These are phyloP conservation scores for Boletus huronensis DNA, from an alignment of 768 basidiomycete genomes.

Conservation along the genomic window DNA sequence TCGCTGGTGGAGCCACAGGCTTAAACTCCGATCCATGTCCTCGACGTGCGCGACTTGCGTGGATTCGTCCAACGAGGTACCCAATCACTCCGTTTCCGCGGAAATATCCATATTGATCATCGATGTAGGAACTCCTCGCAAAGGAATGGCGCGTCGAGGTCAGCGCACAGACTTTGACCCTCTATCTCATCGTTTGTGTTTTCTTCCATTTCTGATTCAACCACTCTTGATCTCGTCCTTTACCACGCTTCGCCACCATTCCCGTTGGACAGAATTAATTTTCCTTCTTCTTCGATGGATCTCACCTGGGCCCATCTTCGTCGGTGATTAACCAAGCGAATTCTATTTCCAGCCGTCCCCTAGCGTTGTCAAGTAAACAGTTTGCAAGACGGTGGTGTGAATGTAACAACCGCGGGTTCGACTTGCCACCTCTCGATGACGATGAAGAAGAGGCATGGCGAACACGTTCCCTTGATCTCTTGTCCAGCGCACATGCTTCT, in stretches of 20 bases:
- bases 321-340: constrained; percentile 22
- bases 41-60: constrained; percentile 25
- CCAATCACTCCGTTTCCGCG: neutral
- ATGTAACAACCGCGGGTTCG: constrained; percentile 46
- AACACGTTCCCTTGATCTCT: constrained; percentile 47
- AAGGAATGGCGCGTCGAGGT: constrained; percentile 76
- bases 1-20: constrained; percentile 12
- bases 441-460: constrained; percentile 65
- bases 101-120: neutral
- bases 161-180: constrained; percentile 54
- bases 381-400: constrained; percentile 69
- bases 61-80: constrained; percentile 49
- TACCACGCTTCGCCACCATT: constrained; percentile 4
- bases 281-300: constrained; percentile 52
- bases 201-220: constrained; percentile 4
- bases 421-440: constrained; percentile 27
- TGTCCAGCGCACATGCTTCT: constrained; percentile 60
- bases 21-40: constrained; percentile 23
- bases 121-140: constrained; percentile 47
- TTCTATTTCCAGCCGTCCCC: constrained; percentile 12
- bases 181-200: constrained; percentile 68
- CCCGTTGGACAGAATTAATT: constrained; percentile 55
- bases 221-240: constrained; percentile 3
- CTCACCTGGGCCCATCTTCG: constrained; percentile 35
- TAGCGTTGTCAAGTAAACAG: constrained; percentile 54